Evolutionary conservation across 1,284 basidiomycete genomes (phyloP), one percentile per base, ranked within the genome.

Genomic region (Amylostereum chailletii): DNA sequence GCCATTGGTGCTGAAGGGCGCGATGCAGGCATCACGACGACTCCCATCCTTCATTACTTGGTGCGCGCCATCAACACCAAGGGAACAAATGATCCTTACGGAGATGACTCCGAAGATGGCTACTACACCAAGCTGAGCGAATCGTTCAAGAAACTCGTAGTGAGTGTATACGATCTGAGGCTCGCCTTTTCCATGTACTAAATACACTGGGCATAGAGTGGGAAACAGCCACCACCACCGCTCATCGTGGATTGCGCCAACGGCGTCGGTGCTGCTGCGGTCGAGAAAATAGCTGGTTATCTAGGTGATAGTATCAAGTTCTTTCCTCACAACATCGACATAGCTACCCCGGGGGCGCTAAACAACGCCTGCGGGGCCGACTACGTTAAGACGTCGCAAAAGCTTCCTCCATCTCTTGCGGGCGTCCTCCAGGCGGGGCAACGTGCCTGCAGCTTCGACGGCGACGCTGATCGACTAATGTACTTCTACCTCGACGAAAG

Each of bases 391-490:
- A 97, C 94, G 3, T 77, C 76, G 43, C 94, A 98, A 68, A 83
- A 75, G 53, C 69, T 91, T 2, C 94, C 94, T 3, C 86, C 86
- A 29, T 82, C 84, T 6, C 69, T 95, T 27, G 64, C 66, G 4
- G 74, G 79, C 34, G 66, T 71, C 37, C 68, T 90, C 41, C 72
- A 77, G 54, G 74, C 80, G 45, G 83, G 86, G 27, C 81, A 93
- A 60, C 79, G 94, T 41, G 93, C 81, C 5, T 96, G 93, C 67
- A 94, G 91, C 62, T 81, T 96, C 49, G 96, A 99, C 60, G 96
- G 96, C 40, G 96, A 99, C 66, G 96, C 96, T 1, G 96, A 99
- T 71, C 85, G 96, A 34, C 74, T 99, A 60, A 94, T 99, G 57
- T 98, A 93, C 64, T 99, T 87, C 71, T 98, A 96, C 63, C 69